These are phyloP conservation scores for Nidularia pulvinata DNA, from an alignment of 768 basidiomycete species.

Conservation along the genomic window DNA sequence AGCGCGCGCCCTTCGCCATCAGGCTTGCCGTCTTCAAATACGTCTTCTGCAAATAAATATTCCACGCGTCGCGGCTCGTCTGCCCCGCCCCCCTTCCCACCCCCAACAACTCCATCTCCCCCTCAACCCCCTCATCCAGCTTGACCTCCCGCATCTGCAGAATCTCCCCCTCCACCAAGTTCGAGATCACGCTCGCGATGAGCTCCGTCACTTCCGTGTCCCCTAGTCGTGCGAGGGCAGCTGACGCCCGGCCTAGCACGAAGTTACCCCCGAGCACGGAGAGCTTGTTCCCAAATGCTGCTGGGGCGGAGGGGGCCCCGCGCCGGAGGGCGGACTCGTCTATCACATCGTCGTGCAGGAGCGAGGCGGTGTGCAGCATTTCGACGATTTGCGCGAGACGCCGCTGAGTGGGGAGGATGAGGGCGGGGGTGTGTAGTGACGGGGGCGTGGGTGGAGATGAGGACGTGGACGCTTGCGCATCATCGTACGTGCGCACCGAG, in stretches of 20 bases:
- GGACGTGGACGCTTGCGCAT: slow-evolving; percentile 16
- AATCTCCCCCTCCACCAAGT: slow-evolving; percentile 94
- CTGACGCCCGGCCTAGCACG: slow-evolving; percentile 82
- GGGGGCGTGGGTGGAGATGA: slow-evolving; percentile 5
- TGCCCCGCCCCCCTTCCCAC: slow-evolving; percentile 1
- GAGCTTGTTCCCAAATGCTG: slow-evolving; percentile 85
- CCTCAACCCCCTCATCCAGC: slow-evolving; percentile 24
- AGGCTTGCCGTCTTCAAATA: slow-evolving; percentile 93
- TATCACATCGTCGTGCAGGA: slow-evolving; percentile 96
- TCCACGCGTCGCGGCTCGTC: slow-evolving; percentile 54
- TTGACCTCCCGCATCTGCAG: slow-evolving; percentile 72
- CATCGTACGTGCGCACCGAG: slow-evolving; percentile 4
- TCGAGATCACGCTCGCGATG: slow-evolving; percentile 83
- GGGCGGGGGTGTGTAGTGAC: slow-evolving; percentile 2
- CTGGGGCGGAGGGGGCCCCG: slow-evolving; percentile 76
- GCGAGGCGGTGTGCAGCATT: slow-evolving; percentile 95
- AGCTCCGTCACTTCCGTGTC: slow-evolving; percentile 87
- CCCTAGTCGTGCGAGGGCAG: slow-evolving; percentile 79
- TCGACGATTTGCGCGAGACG: slow-evolving; percentile 95
- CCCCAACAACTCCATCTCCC: slow-evolving; percentile 2
- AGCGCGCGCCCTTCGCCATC: slow-evolving; percentile 90
- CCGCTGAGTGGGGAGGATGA: slow-evolving; percentile 78
- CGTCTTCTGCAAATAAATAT: slow-evolving; percentile 87
- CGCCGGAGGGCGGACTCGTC: slow-evolving; percentile 82
- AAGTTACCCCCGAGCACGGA: slow-evolving; percentile 92